These are phyloP conservation scores for Penicillium soppii DNA, from an alignment of 495 filamentous ascomycete genomes.

Conservation along the genomic window DNA sequence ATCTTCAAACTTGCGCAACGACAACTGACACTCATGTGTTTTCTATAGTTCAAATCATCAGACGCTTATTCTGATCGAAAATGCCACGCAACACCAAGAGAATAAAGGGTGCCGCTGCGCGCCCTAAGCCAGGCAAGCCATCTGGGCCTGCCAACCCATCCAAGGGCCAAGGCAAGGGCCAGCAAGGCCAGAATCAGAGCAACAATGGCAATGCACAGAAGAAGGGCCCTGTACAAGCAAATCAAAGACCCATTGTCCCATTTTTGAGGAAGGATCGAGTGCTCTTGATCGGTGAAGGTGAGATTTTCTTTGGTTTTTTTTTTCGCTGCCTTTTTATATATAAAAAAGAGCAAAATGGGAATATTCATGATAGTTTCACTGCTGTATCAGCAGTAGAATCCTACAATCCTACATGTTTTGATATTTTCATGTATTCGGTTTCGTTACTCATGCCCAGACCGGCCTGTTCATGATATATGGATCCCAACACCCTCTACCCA, in stretches of 20 bases:
- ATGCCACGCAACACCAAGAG: constrained; percentile 11
- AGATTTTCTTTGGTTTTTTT: constrained; percentile 16
- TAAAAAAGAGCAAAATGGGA: too few species aligned
- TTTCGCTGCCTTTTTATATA: too few species aligned
- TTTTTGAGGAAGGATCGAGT: constrained; percentile 70
- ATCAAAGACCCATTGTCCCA: constrained; percentile 64
- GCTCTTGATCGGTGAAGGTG: constrained; percentile 84
- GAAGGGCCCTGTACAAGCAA: constrained; percentile 16
- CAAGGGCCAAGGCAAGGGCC: neutral
- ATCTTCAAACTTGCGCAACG: too few species aligned
- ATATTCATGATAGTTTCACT: too few species aligned
- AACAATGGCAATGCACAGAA: constrained; percentile 10
- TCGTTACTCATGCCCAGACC: too few species aligned
- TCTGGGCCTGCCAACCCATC: neutral
- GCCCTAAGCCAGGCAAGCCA: neutral
- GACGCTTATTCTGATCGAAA: too few species aligned
- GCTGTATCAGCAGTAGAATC: too few species aligned
- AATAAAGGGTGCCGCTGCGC: constrained; percentile 1
- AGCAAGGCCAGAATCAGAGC: neutral
- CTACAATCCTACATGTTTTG: too few species aligned
- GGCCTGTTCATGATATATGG: too few species aligned
- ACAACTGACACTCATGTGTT: too few species aligned
- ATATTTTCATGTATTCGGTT: too few species aligned
- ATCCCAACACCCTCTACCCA: too few species aligned
- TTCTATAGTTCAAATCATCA: neutral